Evolutionary conservation across 768 basidiomycete species (phyloP).

Genomic region (Podaxis rugospora): DNA sequence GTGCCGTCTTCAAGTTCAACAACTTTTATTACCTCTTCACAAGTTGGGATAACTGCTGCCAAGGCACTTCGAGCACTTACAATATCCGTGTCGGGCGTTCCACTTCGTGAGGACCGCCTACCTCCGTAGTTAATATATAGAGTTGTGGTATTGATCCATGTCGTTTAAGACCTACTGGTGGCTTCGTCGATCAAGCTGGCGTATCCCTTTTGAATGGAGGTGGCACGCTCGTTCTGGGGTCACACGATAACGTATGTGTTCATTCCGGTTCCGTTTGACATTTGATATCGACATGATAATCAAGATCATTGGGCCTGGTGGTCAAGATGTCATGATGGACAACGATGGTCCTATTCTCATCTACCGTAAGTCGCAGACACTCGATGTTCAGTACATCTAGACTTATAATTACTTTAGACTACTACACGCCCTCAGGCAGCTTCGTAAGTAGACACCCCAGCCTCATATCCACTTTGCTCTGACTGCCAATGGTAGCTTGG

Average conservation of each 20-base stretch:
- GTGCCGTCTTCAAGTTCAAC: conserved; percentile 37
- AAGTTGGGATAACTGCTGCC: conserved; percentile 52
- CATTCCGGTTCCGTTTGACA: neutral
- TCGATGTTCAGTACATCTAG: neutral
- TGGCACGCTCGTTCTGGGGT: conserved; percentile 45
- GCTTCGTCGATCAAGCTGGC: conserved; percentile 43
- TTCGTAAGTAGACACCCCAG: conserved; percentile 27
- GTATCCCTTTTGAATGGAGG: conserved; percentile 43
- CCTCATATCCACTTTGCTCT: neutral
- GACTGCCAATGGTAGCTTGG: conserved; percentile 26
- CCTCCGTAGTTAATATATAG: neutral
- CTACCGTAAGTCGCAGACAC: conserved; percentile 35
- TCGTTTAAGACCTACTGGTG: conserved; percentile 31
- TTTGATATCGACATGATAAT: neutral
- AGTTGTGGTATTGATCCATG: neutral
- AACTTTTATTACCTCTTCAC: conserved; percentile 52
- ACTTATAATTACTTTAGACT: conserved; percentile 28
- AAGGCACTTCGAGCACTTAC: conserved; percentile 48
- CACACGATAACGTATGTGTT: conserved; percentile 36
- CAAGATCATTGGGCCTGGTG: conserved; percentile 50
- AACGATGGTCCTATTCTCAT: conserved; percentile 42
- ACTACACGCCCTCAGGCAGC: conserved; percentile 43
- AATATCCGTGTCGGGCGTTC: conserved; percentile 57
- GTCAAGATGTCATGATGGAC: conserved; percentile 45
- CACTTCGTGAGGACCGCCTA: conserved; percentile 25